phyloP scores from a whole-genome alignment of 23 red algal genomes.

The Gracilaria caudata region DNA sequence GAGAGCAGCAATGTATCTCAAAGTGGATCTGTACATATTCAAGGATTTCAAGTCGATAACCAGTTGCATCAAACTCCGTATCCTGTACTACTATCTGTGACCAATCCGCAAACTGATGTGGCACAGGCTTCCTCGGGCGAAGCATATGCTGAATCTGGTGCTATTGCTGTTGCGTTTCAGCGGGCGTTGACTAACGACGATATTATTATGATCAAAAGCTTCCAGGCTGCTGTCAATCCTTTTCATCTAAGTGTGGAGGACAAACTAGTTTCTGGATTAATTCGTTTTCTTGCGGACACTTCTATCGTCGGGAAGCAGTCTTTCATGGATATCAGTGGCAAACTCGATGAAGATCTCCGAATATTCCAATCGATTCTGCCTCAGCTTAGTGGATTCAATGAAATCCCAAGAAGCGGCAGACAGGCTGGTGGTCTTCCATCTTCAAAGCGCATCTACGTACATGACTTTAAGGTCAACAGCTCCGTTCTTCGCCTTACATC shows the following conservation, averaged over 20 bases:
- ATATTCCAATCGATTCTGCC: slow-evolving; percentile 19
- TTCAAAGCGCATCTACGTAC: slow-evolving; percentile 60
- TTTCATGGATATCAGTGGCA: not conserved
- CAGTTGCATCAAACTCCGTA: slow-evolving; percentile 75
- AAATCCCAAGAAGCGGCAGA: not conserved
- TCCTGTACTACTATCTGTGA: slow-evolving; percentile 76
- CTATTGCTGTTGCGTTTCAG: slow-evolving; percentile 31
- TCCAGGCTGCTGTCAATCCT: slow-evolving; percentile 52
- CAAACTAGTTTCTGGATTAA: slow-evolving; percentile 32
- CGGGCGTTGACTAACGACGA: slow-evolving; percentile 47
- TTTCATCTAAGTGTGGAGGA: slow-evolving; percentile 74
- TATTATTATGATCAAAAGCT: slow-evolving; percentile 64
- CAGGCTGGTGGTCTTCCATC: slow-evolving; percentile 38
- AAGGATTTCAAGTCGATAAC: slow-evolving; percentile 86
- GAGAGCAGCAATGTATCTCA: slow-evolving; percentile 31
- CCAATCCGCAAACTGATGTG: not conserved
- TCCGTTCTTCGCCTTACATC: slow-evolving; percentile 59
- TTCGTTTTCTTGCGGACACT: slow-evolving; percentile 59
- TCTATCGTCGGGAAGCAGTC: slow-evolving; percentile 19
- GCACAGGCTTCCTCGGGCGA: not conserved
- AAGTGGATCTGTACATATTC: slow-evolving; percentile 51
- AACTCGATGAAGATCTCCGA: slow-evolving; percentile 37
- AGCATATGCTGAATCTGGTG: slow-evolving; percentile 2
- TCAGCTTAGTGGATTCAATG: not conserved
- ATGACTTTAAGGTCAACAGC: slow-evolving; percentile 40